Evolutionary conservation across 257 asterid species (phyloP).

Genomic region (Fraxinus americana): DNA sequence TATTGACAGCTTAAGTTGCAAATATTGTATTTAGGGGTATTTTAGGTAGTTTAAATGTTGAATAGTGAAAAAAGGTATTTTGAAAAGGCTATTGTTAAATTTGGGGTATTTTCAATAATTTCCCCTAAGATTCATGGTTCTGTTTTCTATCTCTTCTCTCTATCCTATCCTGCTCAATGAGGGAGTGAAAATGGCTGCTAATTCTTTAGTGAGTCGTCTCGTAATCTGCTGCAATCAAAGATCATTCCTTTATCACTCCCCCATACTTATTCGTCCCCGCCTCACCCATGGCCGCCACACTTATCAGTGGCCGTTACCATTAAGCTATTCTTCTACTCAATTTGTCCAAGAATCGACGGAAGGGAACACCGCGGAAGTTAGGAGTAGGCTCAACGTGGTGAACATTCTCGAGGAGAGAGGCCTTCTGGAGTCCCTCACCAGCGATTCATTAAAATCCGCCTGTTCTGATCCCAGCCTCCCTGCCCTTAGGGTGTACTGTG

Average conservation of each 20-base stretch:
- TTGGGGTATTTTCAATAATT: too few species aligned
- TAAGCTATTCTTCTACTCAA: not conserved
- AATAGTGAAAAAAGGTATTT: too few species aligned
- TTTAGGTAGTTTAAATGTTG: too few species aligned
- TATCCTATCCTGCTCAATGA: too few species aligned
- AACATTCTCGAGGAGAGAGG: constrained; percentile 76
- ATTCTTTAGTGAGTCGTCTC: not conserved
- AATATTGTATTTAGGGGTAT: too few species aligned
- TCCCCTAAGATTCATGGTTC: too few species aligned
- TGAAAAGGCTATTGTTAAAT: too few species aligned
- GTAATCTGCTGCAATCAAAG: not conserved
- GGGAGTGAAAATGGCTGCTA: not conserved
- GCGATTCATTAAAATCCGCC: constrained; percentile 46
- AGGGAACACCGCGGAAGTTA: not conserved
- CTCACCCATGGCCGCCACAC: constrained; percentile 24
- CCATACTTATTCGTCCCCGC: constrained; percentile 25
- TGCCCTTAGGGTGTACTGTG: constrained; percentile 73
- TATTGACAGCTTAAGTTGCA: too few species aligned
- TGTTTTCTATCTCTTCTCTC: too few species aligned
- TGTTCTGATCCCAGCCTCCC: constrained; percentile 34
- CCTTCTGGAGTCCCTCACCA: constrained; percentile 70
- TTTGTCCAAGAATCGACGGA: not conserved
- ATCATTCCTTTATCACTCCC: constrained; percentile 12
- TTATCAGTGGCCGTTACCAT: constrained; percentile 26
- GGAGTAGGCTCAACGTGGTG: constrained; percentile 48